Base-by-base conservation (phyloP, 2,329 filamentous ascomycete genomes). In the Colletotrichum trifolii region DNA sequence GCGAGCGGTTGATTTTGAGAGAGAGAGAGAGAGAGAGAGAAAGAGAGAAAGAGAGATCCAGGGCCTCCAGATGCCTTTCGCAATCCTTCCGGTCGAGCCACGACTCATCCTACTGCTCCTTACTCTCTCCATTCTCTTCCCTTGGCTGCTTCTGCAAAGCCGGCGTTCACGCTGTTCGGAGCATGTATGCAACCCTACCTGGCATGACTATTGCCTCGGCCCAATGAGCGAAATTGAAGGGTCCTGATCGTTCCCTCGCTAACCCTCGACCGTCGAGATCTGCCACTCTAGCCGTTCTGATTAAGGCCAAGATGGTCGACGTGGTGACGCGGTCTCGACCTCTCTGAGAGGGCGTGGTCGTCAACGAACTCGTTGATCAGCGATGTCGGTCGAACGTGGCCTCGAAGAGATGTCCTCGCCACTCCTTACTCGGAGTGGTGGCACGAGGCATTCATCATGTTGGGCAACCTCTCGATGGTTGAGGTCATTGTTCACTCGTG, bases 131-230 rank as follows among this genome's bases (percentile, higher is more conserved):
- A 25, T 11, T 46, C 15, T 15, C 42, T 42, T 54, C 42, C 35
- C 55, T 60, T 42, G 59, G 45, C 47, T 53, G 17, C 15, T 46
- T 54, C 40, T 25, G n/a, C 39, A 49, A 34, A 52, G 36, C 45
- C 57, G 46, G 8, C 25, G 12, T 62, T 40, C 25, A 56, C 45
- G 39, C 40, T 56, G 45, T 34, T 25, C 36, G 40, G 57, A 50
- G 15, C 40, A 62, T 62, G 62, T 54, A 65, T 65, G 62, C 46
- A 62, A 65, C 62, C 62, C 57, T 55, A 65, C 62, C 15, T 50
- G 46, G 62, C 40, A 40, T 34, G 46, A 38, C 45, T 43, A n/a
- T 35, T 42, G 50, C 45, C 55, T 39, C n/a, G 35, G 47, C 46
- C 56, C 52, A 53, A 61, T 53, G 57, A 56, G 52, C 35, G 52